phyloP scores from a whole-genome alignment of 139 green algal genomes.

The Limnomonas spitsbergensis region DNA sequence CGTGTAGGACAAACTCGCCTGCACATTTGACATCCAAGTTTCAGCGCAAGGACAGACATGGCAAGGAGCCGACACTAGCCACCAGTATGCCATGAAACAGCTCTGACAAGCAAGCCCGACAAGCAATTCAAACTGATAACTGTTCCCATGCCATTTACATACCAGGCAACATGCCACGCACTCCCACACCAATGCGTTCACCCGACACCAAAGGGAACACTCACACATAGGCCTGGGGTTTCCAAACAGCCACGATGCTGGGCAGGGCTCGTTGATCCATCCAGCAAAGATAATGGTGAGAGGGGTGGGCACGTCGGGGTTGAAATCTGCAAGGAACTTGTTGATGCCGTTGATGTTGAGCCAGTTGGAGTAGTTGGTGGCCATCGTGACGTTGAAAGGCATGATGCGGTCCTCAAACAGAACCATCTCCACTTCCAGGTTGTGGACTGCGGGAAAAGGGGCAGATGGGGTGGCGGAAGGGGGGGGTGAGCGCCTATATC shows the following conservation, averaged over 20 bases:
- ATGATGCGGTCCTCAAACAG: conserved; percentile 31
- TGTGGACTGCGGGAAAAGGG: conserved; percentile 26
- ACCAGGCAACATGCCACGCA: no score
- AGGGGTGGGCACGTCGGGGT: background rate
- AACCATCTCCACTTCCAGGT: conserved; percentile 29
- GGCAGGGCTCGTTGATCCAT: conserved; percentile 39
- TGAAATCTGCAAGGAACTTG: conserved; percentile 36
- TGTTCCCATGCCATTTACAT: no score
- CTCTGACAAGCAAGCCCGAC: no score
- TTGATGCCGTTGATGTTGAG: conserved; percentile 44
- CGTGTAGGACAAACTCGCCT: conserved; percentile 41
- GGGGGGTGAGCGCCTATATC: background rate
- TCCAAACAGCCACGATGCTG: conserved; percentile 16
- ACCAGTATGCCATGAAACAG: no score
- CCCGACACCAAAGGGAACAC: no score
- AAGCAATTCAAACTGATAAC: no score
- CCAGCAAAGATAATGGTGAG: conserved; percentile 22
- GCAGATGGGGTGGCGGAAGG: background rate
- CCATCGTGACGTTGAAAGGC: conserved; percentile 31
- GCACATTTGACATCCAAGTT: no score
- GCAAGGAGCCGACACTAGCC: no score
- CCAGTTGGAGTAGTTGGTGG: conserved; percentile 35
- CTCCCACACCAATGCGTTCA: no score
- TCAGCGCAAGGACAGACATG: no score
- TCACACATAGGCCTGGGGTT: background rate